These are phyloP conservation scores for Crithidia fasciculata DNA, from an alignment of 208 protist genomes.

Conservation along the genomic window DNA sequence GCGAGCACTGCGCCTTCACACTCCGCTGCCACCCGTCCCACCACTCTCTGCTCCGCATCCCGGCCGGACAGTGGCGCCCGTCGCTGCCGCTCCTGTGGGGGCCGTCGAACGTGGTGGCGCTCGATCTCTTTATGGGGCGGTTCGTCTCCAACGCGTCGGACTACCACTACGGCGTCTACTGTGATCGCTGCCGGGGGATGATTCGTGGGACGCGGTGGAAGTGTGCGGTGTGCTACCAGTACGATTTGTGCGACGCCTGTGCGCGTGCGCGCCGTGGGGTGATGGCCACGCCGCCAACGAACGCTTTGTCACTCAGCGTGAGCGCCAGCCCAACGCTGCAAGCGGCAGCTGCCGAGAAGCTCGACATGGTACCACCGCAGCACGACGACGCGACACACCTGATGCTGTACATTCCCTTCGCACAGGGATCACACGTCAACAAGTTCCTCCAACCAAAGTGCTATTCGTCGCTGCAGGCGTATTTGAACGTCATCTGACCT, in stretches of 20 bases:
- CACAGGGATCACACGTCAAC: conserved; percentile 36
- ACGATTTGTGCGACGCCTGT: conserved; percentile 76
- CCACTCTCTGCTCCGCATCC: conserved; percentile 75
- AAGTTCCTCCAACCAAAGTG: conserved; percentile 31
- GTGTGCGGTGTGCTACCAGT: conserved; percentile 82
- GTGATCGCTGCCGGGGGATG: conserved; percentile 65
- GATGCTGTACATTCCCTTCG: conserved; percentile 55
- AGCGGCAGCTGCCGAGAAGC: conserved; percentile 7
- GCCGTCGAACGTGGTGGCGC: conserved; percentile 70
- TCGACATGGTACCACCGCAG: not conserved
- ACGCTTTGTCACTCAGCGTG: too few relatives aligned
- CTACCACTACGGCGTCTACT: conserved; percentile 76
- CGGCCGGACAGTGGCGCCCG: conserved; percentile 26
- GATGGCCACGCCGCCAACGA: too few relatives aligned
- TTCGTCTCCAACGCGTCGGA: conserved; percentile 44
- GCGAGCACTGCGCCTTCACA: conserved; percentile 33
- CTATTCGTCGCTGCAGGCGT: not conserved
- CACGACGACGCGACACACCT: conserved; percentile 46
- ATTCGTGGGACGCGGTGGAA: conserved; percentile 80
- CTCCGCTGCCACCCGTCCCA: conserved; percentile 48
- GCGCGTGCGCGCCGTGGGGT: conserved; percentile 11
- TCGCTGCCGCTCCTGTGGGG: conserved; percentile 73
- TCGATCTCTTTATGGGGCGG: conserved; percentile 47
- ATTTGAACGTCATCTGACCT: not conserved
- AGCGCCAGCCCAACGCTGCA: too few relatives aligned